These are phyloP conservation scores for Lactarius vividus DNA, from an alignment of 768 basidiomycete genomes.

Conservation along the genomic window DNA sequence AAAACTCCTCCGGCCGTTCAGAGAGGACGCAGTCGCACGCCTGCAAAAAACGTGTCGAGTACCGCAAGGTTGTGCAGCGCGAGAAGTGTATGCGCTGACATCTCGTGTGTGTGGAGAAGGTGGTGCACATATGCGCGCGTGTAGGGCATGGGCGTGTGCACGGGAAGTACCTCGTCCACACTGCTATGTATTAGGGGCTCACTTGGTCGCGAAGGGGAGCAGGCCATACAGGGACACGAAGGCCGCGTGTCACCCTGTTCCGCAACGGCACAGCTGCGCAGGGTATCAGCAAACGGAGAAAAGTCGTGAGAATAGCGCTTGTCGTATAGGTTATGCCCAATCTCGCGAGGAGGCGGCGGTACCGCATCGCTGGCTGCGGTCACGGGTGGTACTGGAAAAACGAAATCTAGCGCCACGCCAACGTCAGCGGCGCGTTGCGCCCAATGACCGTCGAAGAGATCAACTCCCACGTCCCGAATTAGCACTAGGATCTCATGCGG, in stretches of 20 bases:
- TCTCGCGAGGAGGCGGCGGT: conserved; percentile 34
- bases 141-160: conserved; percentile 36
- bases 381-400: conserved; percentile 49
- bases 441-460: conserved; percentile 75
- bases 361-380: conserved; percentile 6
- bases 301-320: conserved; percentile 59
- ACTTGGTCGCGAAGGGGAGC: conserved; percentile 29
- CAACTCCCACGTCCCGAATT: conserved; percentile 62
- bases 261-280: conserved; percentile 41
- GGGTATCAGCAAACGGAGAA: conserved; percentile 44
- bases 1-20: conserved; percentile 33
- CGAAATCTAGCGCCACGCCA: conserved; percentile 78
- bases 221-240: conserved; percentile 34
- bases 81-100: conserved; percentile 78
- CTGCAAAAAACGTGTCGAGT: conserved; percentile 60
- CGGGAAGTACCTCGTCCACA: conserved; percentile 32
- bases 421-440: conserved; percentile 62
- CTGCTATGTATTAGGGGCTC: conserved; percentile 27
- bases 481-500: conserved; percentile 78
- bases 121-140: conserved; percentile 78
- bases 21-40: conserved; percentile 46
- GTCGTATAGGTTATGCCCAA: conserved; percentile 77
- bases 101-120: conserved; percentile 84
- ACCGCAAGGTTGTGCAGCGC: conserved; percentile 73
- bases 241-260: conserved; percentile 39